Percentiles rank a stretch among this genome's conserved stretches.
Evolutionary conservation across 495 filamentous ascomycete genomes (phyloP).

Genomic region (Xeromyces bisporus): DNA sequence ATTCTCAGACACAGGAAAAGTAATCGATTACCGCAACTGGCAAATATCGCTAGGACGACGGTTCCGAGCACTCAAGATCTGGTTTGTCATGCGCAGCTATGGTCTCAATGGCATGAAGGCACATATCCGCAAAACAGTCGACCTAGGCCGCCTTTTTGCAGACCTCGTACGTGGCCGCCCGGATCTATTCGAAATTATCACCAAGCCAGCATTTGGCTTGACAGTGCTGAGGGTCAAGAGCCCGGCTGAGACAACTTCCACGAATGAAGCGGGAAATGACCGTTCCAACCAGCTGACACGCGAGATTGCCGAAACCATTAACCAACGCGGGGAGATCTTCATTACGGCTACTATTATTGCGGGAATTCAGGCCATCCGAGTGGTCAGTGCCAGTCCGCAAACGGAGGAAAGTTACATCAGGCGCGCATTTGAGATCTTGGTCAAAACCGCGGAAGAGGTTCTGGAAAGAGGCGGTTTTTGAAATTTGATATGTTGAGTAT

Average conservation of each 20-base stretch:
- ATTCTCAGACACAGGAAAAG: constrained; percentile 63
- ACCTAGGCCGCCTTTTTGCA: constrained; percentile 53
- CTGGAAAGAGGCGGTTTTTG: no score
- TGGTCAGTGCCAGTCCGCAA: constrained; percentile 53
- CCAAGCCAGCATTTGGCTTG: constrained; percentile 59
- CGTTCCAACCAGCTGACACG: constrained; percentile 53
- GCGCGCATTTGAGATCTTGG: constrained; percentile 63
- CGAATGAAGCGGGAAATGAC: constrained; percentile 12
- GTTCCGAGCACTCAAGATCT: constrained; percentile 88
- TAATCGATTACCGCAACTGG: constrained; percentile 97
- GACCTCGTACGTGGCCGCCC: constrained; percentile 35
- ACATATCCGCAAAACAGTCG: constrained; percentile 50
- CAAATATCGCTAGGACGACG: constrained; percentile 87
- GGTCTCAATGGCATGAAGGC: constrained; percentile 62
- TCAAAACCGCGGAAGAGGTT: constrained; percentile 48
- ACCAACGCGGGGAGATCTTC: constrained; percentile 63
- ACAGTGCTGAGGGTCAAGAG: constrained; percentile 50
- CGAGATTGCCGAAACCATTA: constrained; percentile 60
- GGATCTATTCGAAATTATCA: constrained; percentile 66
- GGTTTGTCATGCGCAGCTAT: constrained; percentile 87
- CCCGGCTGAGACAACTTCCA: constrained; percentile 1
- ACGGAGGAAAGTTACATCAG: constrained; percentile 56
- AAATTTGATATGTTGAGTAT: no score
- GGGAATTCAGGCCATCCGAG: constrained; percentile 65
- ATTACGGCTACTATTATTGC: constrained; percentile 63